Evolutionary conservation across 257 asterid species (phyloP).

Genomic region (Solanum neorickii): DNA sequence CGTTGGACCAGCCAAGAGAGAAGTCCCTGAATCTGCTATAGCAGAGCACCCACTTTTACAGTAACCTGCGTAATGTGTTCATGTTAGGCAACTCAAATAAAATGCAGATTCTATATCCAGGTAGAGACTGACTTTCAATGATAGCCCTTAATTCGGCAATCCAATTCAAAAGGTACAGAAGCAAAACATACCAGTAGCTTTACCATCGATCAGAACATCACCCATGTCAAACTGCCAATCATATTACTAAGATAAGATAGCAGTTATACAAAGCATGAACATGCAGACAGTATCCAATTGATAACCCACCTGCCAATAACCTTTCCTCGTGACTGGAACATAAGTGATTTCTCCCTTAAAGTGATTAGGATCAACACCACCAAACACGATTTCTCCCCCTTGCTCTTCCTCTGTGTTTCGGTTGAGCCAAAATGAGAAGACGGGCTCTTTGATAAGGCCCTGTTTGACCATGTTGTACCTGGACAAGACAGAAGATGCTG

Average conservation of each 20-base stretch:
- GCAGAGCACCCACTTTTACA: constrained; percentile 88
- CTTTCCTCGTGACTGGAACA: constrained; percentile 75
- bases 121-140: background rate
- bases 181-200: constrained; percentile 62
- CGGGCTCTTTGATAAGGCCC: constrained; percentile 80
- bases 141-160: background rate
- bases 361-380: constrained; percentile 90
- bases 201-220: constrained; percentile 76
- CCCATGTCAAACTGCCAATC: constrained; percentile 82
- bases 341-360: constrained; percentile 75
- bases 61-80: constrained; percentile 33
- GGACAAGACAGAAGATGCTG: background rate
- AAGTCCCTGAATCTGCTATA: constrained; percentile 98
- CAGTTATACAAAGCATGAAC: background rate
- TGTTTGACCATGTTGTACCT: constrained; percentile 94
- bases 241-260: background rate
- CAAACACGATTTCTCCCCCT: constrained; percentile 93
- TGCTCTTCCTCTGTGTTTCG: constrained; percentile 56
- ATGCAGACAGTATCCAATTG: background rate
- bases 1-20: constrained; percentile 90
- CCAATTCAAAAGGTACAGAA: background rate
- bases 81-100: background rate
- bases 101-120: background rate
- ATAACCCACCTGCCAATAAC: constrained; percentile 91
- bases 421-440: constrained; percentile 97